Evolutionary conservation across 371 early-diverging fungal species (phyloP).

Genomic region (Mortierella sp.): DNA sequence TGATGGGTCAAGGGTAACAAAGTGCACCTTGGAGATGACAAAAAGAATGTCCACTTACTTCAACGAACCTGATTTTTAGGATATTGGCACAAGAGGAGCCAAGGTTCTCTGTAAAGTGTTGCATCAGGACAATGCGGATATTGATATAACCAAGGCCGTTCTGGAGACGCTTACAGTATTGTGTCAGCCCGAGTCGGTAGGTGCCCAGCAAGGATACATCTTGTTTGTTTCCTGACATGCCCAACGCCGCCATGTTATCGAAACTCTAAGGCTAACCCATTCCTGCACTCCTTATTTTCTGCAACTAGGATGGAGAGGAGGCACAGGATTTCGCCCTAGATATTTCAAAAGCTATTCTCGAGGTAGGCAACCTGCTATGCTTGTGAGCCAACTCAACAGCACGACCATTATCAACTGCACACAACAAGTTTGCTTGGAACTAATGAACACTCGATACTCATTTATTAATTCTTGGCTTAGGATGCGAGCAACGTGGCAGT

Average conservation of each 20-base stretch:
- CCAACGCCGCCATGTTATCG: not conserved
- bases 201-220: not conserved
- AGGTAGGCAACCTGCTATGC: constrained; percentile 13
- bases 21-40: not conserved
- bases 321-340: constrained; percentile 45
- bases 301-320: constrained; percentile 55
- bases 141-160: constrained; percentile 85
- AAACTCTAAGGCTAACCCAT: not conserved
- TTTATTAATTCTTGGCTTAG: constrained; percentile 53
- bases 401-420: not conserved
- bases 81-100: constrained; percentile 88
- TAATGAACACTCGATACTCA: not conserved
- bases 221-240: not conserved
- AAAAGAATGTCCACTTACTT: not conserved
- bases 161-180: constrained; percentile 88
- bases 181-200: constrained; percentile 71
- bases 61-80: constrained; percentile 62
- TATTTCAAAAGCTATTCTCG: constrained; percentile 42
- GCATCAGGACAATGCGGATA: constrained; percentile 84
- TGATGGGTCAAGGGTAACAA: not conserved
- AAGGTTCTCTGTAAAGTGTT: constrained; percentile 81
- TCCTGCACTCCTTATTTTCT: not conserved
- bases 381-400: not conserved
- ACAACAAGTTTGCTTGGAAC: not conserved
- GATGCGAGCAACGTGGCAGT: constrained; percentile 83